Conservation (phyloP, 129 eudicot genomes). For the Mikania micrantha region DNA sequence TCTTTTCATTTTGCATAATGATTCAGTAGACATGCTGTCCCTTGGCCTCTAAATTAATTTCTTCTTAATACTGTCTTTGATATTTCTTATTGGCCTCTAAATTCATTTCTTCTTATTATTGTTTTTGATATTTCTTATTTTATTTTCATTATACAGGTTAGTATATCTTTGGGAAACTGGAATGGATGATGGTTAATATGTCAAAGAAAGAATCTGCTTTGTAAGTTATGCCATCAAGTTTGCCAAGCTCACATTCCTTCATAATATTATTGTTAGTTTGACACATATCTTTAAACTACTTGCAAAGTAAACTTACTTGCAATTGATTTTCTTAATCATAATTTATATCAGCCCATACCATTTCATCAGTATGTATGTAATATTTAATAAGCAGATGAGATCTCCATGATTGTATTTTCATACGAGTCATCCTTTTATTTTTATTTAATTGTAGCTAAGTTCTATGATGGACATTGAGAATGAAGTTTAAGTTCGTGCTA, state of each 20-base stretch:
- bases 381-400: background rate
- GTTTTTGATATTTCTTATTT: background rate
- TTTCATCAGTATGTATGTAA: background rate
- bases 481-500: conserved; percentile 93
- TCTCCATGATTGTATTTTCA: background rate
- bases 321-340: background rate
- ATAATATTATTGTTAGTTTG: background rate
- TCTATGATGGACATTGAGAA: conserved; percentile 90
- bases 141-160: conserved; percentile 40
- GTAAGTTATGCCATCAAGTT: conserved; percentile 41
- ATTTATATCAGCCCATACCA: background rate
- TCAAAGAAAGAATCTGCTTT: conserved; percentile 74
- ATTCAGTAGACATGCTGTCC: conserved; percentile 5
- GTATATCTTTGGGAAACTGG: conserved; percentile 79
- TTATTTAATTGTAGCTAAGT: conserved; percentile 53
- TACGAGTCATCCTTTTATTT: background rate
- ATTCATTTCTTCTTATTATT: background rate
- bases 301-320: background rate
- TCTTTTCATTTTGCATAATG: background rate
- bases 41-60: too few species aligned
- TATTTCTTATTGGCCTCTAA: background rate
- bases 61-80: too few species aligned
- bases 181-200: conserved; percentile 90
- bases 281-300: background rate
- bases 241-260: background rate